A percentile compares a stretch with the other conserved stretches of the same genome.
phyloP scores from a whole-genome alignment of 306 rosid genomes.

The Vicia faba region DNA sequence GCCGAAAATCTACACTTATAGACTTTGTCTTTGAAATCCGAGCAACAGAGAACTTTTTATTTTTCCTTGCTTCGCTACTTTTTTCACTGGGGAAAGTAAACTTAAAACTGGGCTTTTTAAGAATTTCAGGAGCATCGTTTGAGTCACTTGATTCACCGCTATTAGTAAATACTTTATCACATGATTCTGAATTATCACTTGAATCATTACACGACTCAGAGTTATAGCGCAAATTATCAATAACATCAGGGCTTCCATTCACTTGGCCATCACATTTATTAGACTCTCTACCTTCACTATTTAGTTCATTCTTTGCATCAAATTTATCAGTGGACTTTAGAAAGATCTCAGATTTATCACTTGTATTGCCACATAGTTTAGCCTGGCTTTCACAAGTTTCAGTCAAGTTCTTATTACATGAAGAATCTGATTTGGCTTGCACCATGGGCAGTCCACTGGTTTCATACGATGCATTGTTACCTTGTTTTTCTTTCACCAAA shows the following conservation, averaged over 20 bases:
- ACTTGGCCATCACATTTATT: constrained; percentile 48
- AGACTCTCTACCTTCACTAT: constrained; percentile 47
- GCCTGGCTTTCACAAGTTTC: constrained; percentile 41
- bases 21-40: constrained; percentile 81
- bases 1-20: constrained; percentile 88
- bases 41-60: constrained; percentile 75
- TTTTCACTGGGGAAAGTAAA: constrained; percentile 44
- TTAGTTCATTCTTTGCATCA: constrained; percentile 44
- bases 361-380: constrained; percentile 43
- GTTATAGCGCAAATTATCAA: constrained; percentile 51
- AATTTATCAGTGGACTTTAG: constrained; percentile 47
- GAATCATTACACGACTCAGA: constrained; percentile 70
- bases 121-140: constrained; percentile 49
- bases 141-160: constrained; percentile 47
- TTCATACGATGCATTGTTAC: constrained; percentile 37
- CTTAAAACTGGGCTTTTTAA: constrained; percentile 52
- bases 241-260: constrained; percentile 58
- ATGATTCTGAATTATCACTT: constrained; percentile 58
- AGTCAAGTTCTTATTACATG: constrained; percentile 36
- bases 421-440: constrained; percentile 44
- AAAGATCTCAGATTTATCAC: constrained; percentile 53
- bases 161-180: constrained; percentile 57
- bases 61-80: constrained; percentile 62
- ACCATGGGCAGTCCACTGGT: constrained; percentile 37
- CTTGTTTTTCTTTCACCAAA: constrained; percentile 57